phyloP scores from a whole-genome alignment of 148 eudicot genomes.

The Persicaria tinctoria region DNA sequence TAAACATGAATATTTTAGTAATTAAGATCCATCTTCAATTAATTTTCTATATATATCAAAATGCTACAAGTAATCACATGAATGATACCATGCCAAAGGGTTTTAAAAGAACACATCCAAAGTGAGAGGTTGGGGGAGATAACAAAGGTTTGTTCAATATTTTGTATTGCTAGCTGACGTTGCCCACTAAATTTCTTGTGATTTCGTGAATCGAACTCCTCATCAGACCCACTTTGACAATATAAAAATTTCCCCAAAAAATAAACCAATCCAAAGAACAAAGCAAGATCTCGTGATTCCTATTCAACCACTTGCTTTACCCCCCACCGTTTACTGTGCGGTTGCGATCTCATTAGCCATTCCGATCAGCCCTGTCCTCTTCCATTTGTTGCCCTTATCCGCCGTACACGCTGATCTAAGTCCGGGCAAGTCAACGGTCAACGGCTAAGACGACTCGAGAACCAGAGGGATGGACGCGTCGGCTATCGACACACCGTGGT shows the following conservation, averaged over 20 bases:
- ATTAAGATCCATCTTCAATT: not conserved
- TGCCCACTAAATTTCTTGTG: not conserved
- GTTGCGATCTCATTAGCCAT: not conserved
- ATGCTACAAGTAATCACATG: not conserved
- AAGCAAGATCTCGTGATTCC: not conserved
- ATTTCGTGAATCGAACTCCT: not conserved
- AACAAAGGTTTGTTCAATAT: not conserved
- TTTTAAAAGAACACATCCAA: not conserved
- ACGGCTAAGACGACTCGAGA: conserved; percentile 9
- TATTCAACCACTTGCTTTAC: not conserved
- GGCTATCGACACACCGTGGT: not conserved
- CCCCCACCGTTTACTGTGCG: not conserved
- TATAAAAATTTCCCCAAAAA: not conserved
- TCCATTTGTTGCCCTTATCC: not conserved
- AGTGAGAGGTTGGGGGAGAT: not conserved
- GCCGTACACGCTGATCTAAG: not conserved
- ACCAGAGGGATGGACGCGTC: not conserved
- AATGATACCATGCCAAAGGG: not conserved
- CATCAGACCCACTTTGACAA: not conserved
- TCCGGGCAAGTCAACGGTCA: no score
- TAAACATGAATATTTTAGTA: not conserved
- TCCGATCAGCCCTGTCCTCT: not conserved
- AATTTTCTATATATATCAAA: not conserved
- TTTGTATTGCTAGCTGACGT: not conserved
- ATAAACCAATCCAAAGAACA: not conserved